phyloP scores from a whole-genome alignment of 1,284 basidiomycete species.

The Ustilago bromivora region DNA sequence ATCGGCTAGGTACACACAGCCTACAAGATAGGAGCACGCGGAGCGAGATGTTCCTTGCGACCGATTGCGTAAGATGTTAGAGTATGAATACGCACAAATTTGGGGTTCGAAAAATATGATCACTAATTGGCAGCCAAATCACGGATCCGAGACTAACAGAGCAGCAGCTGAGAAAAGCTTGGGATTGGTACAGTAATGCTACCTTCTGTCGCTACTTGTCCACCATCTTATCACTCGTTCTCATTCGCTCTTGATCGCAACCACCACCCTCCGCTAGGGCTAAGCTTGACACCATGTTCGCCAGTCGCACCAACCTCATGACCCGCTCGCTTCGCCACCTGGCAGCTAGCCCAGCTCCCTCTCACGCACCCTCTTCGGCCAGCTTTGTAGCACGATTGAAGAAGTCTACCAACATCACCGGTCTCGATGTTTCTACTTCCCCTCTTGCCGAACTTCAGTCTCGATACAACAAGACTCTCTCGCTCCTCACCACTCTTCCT shows the following conservation, averaged over 20 bases:
- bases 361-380: conserved; percentile 21
- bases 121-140: not conserved
- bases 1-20: not conserved
- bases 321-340: conserved; percentile 1
- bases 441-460: conserved; percentile 82
- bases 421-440: conserved; percentile 76
- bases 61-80: not conserved
- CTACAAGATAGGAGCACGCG: not conserved
- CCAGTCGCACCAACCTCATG: conserved; percentile 16
- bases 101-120: not conserved
- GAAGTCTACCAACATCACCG: conserved; percentile 80
- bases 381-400: conserved; percentile 38
- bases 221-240: conserved; percentile 8
- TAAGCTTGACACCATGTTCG: conserved; percentile 24
- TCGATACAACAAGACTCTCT: conserved; percentile 84
- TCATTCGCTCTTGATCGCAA: not conserved
- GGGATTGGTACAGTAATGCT: conserved; percentile 11
- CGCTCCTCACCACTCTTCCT: conserved; percentile 78
- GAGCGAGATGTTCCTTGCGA: not conserved
- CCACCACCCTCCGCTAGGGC: not conserved
- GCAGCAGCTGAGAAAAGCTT: conserved; percentile 2
- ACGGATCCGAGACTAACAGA: conserved; percentile 3
- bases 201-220: not conserved
- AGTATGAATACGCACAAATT: not conserved
- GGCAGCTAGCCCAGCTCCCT: conserved; percentile 37